phyloP scores from a whole-genome alignment of 2,329 filamentous ascomycete genomes.

The Amauroascus niger region DNA sequence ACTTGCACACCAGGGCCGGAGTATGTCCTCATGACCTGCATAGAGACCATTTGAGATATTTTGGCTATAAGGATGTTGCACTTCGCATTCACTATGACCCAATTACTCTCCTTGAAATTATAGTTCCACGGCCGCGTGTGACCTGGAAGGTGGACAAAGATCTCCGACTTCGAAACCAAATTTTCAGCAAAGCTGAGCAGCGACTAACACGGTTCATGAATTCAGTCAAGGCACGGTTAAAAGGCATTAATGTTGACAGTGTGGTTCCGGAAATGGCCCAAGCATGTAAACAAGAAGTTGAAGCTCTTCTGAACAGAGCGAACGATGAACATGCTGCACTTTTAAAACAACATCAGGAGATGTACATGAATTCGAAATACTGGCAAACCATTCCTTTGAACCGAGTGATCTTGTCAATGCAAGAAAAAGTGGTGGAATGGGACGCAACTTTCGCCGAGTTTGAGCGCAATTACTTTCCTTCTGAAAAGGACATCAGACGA shows the following conservation, averaged over 20 bases:
- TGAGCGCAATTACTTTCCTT: constrained; percentile 81
- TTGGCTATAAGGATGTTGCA: constrained; percentile 75
- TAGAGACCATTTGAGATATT: constrained; percentile 84
- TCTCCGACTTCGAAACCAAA: constrained; percentile 81
- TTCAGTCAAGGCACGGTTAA: constrained; percentile 73
- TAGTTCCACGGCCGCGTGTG: constrained; percentile 78
- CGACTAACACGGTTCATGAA: constrained; percentile 77
- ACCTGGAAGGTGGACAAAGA: constrained; percentile 98
- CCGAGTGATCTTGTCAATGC: constrained; percentile 73
- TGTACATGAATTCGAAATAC: constrained; percentile 88
- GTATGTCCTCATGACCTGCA: constrained; percentile 88
- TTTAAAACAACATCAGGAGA: constrained; percentile 69
- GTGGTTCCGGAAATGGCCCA: constrained; percentile 81
- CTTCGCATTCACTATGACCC: constrained; percentile 86
- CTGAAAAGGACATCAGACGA: constrained; percentile 90
- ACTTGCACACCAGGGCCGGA: constrained; percentile 62
- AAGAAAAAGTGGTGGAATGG: constrained; percentile 90
- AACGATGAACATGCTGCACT: constrained; percentile 72
- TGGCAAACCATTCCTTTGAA: constrained; percentile 96
- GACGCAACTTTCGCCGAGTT: constrained; percentile 84
- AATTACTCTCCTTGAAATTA: constrained; percentile 85
- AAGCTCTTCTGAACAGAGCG: constrained; percentile 64
- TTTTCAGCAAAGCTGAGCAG: constrained; percentile 71
- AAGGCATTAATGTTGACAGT: constrained; percentile 82
- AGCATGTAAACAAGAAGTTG: constrained; percentile 70